Evolutionary conservation across 495 filamentous ascomycete genomes (phyloP).

Genomic region (Neurospora sp.): DNA sequence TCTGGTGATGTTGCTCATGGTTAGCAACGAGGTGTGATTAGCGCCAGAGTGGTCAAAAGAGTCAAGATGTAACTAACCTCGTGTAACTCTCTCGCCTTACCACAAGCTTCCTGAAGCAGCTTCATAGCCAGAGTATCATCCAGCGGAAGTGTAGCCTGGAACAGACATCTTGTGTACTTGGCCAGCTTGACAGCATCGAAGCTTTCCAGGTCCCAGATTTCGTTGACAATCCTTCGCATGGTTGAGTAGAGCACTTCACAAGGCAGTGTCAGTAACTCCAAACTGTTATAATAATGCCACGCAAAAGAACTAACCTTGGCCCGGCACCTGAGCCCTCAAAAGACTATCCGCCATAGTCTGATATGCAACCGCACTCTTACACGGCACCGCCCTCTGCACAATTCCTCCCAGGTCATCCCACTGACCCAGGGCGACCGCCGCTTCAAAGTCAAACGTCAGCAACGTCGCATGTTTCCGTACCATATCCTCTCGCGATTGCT

Average conservation of each 20-base stretch:
- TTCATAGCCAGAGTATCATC: slow-evolving; percentile 37
- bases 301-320: slow-evolving; percentile 21
- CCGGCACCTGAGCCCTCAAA: slow-evolving; percentile 44
- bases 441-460: slow-evolving; percentile 67
- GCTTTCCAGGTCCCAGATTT: slow-evolving; percentile 43
- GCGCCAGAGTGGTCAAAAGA: background rate
- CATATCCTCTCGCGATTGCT: slow-evolving; percentile 40
- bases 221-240: slow-evolving; percentile 52
- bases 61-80: slow-evolving; percentile 19
- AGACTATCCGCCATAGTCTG: slow-evolving; percentile 52
- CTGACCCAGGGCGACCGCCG: slow-evolving; percentile 50
- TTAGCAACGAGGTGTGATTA: background rate
- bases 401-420: slow-evolving; percentile 58
- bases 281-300: background rate
- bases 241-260: slow-evolving; percentile 34
- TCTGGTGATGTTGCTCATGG: slow-evolving; percentile 12
- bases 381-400: slow-evolving; percentile 41
- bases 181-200: slow-evolving; percentile 47
- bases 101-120: slow-evolving; percentile 47
- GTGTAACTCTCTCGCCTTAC: slow-evolving; percentile 33
- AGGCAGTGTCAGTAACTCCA: background rate
- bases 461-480: slow-evolving; percentile 51
- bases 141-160: slow-evolving; percentile 48
- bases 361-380: slow-evolving; percentile 26
- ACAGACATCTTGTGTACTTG: slow-evolving; percentile 64